Conservation (phyloP, 768 basidiomycete genomes). For the Boletus sp. region DNA sequence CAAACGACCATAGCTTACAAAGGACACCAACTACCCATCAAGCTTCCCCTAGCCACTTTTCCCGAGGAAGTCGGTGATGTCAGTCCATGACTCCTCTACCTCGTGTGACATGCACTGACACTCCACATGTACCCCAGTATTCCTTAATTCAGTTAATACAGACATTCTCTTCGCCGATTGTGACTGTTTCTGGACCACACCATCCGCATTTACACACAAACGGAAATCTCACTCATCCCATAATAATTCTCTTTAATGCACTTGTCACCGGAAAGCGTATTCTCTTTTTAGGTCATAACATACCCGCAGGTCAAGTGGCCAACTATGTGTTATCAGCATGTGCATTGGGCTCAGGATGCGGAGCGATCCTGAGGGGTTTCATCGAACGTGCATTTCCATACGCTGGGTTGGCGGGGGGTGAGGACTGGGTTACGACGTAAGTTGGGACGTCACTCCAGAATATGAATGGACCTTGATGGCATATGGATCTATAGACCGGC, state of each 20-base stretch:
- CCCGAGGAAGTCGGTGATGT: constrained; percentile 97
- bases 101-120: constrained; percentile 10
- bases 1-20: constrained; percentile 83
- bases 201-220: constrained; percentile 95
- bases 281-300: constrained; percentile 87
- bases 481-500: constrained; percentile 57
- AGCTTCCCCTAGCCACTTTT: constrained; percentile 86
- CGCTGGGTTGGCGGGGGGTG: constrained; percentile 81
- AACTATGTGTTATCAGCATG: constrained; percentile 92
- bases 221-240: constrained; percentile 85
- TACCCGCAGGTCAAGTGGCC: constrained; percentile 88
- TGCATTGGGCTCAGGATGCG: constrained; percentile 89
- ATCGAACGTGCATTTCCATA: constrained; percentile 94
- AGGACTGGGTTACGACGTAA: constrained; percentile 88
- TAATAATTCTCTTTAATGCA: constrained; percentile 95
- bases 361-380: constrained; percentile 78
- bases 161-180: constrained; percentile 63
- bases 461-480: constrained; percentile 2
- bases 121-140: constrained; percentile 51
- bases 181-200: constrained; percentile 63
- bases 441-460: constrained; percentile 26
- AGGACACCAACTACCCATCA: constrained; percentile 81
- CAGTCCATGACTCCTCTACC: constrained; percentile 31
- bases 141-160: constrained; percentile 88
- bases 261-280: constrained; percentile 94